Percentiles rank a stretch among this genome's conserved stretches.
phyloP scores from a whole-genome alignment of 2,329 filamentous ascomycete genomes.

The Colletotrichum aenigma region DNA sequence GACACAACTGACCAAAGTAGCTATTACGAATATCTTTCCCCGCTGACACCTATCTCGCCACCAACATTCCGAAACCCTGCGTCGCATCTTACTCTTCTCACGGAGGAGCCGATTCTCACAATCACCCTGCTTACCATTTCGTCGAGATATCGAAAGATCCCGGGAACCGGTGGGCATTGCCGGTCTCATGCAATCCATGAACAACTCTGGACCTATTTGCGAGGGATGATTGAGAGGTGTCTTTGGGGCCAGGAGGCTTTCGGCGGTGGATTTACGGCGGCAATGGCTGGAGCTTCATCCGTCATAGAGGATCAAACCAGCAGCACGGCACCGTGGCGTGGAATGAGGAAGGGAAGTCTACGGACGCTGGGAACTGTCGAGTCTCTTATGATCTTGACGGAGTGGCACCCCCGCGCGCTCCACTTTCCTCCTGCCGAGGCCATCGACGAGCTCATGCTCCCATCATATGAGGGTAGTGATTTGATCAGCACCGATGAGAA shows the following conservation, averaged over 20 bases:
- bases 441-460: constrained; percentile 70
- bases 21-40: constrained; percentile 91
- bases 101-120: constrained; percentile 90
- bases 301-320: constrained; percentile 60
- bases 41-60: constrained; percentile 90
- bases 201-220: constrained; percentile 91
- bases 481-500: constrained; percentile 48
- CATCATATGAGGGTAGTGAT: constrained; percentile 57
- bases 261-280: constrained; percentile 72
- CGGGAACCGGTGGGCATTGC: constrained; percentile 80
- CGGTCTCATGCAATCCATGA: constrained; percentile 92
- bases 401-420: constrained; percentile 94
- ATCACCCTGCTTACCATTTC: constrained; percentile 91
- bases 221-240: constrained; percentile 93
- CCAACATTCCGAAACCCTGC: constrained; percentile 86
- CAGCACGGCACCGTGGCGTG: constrained; percentile 72
- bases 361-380: constrained; percentile 93
- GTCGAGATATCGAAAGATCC: constrained; percentile 82
- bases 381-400: constrained; percentile 89
- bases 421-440: constrained; percentile 89
- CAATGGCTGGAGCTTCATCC: constrained; percentile 14
- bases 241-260: constrained; percentile 98
- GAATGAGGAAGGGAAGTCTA: constrained; percentile 77
- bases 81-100: constrained; percentile 79
- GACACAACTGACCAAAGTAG: constrained; percentile 40